phyloP scores from a whole-genome alignment of 139 green algal species.

The Chlorella sp. region DNA sequence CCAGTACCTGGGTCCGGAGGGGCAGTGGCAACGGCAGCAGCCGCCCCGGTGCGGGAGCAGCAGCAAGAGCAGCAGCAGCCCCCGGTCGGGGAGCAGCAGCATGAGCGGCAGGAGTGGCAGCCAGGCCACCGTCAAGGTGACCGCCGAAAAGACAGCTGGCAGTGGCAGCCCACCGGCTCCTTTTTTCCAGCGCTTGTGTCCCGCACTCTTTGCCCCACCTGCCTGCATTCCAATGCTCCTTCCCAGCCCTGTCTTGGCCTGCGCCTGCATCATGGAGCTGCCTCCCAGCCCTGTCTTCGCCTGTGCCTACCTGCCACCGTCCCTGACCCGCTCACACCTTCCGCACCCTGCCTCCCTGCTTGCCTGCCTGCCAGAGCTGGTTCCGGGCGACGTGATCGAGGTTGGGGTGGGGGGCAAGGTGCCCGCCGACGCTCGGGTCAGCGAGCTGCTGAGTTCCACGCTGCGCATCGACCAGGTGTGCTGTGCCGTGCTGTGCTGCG shows the following conservation, averaged over 20 bases:
- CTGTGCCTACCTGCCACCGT: not conserved
- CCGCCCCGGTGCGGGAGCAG: too few relatives aligned
- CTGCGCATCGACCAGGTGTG: slow-evolving; percentile 89
- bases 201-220: too few relatives aligned
- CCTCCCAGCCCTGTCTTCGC: not conserved
- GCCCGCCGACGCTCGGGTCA: slow-evolving; percentile 90
- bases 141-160: too few relatives aligned
- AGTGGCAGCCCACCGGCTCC: too few relatives aligned
- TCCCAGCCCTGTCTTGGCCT: not conserved
- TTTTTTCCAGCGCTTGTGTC: too few relatives aligned
- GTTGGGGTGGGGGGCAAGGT: slow-evolving; percentile 91
- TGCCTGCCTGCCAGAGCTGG: slow-evolving; percentile 66
- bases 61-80: too few relatives aligned
- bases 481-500: not conserved
- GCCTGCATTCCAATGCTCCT: too few relatives aligned
- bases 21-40: too few relatives aligned
- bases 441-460: slow-evolving; percentile 83
- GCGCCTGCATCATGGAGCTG: too few relatives aligned
- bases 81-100: not conserved
- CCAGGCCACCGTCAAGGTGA: too few relatives aligned
- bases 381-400: slow-evolving; percentile 91
- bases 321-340: not conserved
- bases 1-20: too few relatives aligned
- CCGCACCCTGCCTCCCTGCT: not conserved
- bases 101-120: too few relatives aligned